phyloP scores from a whole-genome alignment of 2,329 filamentous ascomycete genomes.

The Fusarium caatingaense region DNA sequence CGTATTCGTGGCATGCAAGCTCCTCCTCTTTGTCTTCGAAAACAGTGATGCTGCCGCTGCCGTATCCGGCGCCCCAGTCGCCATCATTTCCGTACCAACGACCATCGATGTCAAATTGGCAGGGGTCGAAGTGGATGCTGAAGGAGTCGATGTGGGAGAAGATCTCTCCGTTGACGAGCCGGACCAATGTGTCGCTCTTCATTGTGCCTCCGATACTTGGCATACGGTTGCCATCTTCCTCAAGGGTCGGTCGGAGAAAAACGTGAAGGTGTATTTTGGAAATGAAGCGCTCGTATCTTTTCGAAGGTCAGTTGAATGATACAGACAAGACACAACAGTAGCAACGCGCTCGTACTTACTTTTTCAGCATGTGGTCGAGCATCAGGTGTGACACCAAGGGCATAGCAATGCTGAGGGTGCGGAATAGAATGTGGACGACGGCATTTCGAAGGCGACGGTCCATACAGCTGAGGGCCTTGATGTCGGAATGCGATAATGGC shows the following conservation, averaged over 20 bases:
- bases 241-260: not conserved
- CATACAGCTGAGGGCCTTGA: not conserved
- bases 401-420: not conserved
- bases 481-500: not conserved
- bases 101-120: not conserved
- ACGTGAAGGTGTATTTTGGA: too few relatives aligned
- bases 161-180: not conserved
- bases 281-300: too few relatives aligned
- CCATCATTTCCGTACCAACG: not conserved
- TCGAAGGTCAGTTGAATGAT: too few relatives aligned
- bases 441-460: not conserved
- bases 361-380: not conserved
- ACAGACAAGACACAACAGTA: too few relatives aligned
- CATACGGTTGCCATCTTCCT: not conserved
- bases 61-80: not conserved
- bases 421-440: fast-evolving
- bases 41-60: not conserved
- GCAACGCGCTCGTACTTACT: too few relatives aligned
- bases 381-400: not conserved
- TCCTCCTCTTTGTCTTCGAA: fast-evolving
- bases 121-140: not conserved
- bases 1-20: fast-evolving
- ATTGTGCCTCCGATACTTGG: not conserved
- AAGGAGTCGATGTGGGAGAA: not conserved
- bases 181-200: fast-evolving